Evolutionary conservation across 129 eudicot species (phyloP).

Genomic region (Tagetes patula): DNA sequence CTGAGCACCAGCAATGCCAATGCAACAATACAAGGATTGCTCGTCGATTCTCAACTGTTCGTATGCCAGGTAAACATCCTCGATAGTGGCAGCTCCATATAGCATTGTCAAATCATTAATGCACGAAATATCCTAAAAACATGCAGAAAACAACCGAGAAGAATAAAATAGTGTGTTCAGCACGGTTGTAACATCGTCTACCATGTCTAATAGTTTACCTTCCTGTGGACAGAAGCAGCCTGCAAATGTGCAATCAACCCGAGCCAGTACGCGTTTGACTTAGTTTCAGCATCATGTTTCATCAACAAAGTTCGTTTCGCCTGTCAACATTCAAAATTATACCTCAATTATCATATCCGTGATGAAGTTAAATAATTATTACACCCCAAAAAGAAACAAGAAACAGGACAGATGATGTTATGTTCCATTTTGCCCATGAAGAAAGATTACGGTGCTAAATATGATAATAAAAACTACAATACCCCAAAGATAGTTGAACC

Average conservation of each 20-base stretch:
- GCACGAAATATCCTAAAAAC: conserved; percentile 79
- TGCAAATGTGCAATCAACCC: conserved; percentile 93
- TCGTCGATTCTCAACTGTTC: conserved; percentile 92
- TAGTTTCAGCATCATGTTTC: conserved; percentile 97
- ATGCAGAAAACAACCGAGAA: neutral
- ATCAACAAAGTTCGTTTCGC: conserved; percentile 85
- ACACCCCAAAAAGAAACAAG: no score
- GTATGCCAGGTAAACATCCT: conserved; percentile 80
- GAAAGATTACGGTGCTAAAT: no score
- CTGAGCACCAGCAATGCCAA: conserved; percentile 90
- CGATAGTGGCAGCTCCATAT: conserved; percentile 83
- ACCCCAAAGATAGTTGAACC: no score
- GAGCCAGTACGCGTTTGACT: conserved; percentile 97
- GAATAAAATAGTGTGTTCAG: conserved; percentile 5
- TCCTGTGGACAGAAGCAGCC: conserved; percentile 90
- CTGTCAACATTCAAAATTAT: conserved; percentile 40
- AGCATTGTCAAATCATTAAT: conserved; percentile 76
- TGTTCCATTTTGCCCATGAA: no score
- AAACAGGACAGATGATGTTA: no score
- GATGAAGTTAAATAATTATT: neutral
- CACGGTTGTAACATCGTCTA: conserved; percentile 5
- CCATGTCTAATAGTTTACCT: conserved; percentile 45
- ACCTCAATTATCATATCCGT: conserved; percentile 10
- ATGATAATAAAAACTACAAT: no score
- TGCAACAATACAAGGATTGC: conserved; percentile 75